phyloP scores from a whole-genome alignment of 2,329 filamentous ascomycete genomes.

The Gliomastix tumulicola region DNA sequence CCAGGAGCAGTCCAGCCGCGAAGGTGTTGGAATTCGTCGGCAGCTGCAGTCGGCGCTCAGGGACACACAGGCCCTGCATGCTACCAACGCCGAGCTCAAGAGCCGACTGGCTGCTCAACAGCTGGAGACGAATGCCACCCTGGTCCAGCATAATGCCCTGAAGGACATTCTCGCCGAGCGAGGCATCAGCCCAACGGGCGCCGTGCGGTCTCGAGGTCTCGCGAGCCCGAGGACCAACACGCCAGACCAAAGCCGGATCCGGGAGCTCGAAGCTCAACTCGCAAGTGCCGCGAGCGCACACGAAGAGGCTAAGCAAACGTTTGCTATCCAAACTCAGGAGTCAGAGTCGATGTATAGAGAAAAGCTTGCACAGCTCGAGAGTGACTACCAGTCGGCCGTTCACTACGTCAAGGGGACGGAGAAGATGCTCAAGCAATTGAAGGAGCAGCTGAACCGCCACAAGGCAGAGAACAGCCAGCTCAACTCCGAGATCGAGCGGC shows the following conservation, averaged over 20 bases:
- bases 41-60: conserved; percentile 81
- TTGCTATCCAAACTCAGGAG: conserved; percentile 75
- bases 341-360: conserved; percentile 87
- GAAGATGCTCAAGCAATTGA: conserved; percentile 98
- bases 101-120: conserved; percentile 79
- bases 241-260: conserved; percentile 71
- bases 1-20: conserved; percentile 92
- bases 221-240: conserved; percentile 65
- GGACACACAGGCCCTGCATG: conserved; percentile 75
- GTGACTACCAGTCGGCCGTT: conserved; percentile 94
- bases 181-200: conserved; percentile 71
- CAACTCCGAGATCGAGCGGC: conserved; percentile 70
- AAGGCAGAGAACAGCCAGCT: conserved; percentile 80
- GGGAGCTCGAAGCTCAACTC: conserved; percentile 84
- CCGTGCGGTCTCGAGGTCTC: conserved; percentile 63
- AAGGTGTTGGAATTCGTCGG: conserved; percentile 81
- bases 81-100: conserved; percentile 74
- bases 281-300: conserved; percentile 70
- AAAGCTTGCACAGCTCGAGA: conserved; percentile 88
- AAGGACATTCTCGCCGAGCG: conserved; percentile 90
- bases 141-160: conserved; percentile 85
- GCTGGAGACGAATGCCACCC: conserved; percentile 87
- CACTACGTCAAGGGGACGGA: conserved; percentile 98
- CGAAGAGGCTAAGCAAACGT: conserved; percentile 73
- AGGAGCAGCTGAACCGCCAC: conserved; percentile 90